A percentile compares a stretch with the other conserved stretches of the same genome.
These are phyloP conservation scores for Termitomyces sp. DNA, from an alignment of 768 basidiomycete species.

Conservation along the genomic window DNA sequence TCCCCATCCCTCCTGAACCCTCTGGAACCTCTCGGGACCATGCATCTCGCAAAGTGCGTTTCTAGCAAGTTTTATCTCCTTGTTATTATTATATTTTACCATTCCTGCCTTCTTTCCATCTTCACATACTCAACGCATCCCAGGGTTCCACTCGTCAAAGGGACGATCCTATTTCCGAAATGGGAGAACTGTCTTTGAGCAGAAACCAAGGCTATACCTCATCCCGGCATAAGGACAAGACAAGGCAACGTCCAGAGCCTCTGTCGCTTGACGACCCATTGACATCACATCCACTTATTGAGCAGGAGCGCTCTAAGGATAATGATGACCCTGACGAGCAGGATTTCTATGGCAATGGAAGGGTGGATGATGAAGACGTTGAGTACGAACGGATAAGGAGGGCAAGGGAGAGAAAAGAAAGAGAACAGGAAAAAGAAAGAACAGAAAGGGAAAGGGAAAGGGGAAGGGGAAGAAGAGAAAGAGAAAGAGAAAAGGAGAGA, in stretches of 20 bases:
- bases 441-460: neutral
- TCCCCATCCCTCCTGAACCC: constrained; percentile 1
- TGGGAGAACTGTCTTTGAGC: constrained; percentile 4
- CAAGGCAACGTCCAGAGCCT: neutral
- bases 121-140: neutral
- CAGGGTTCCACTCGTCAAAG: constrained; percentile 7
- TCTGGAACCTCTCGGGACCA: constrained; percentile 6
- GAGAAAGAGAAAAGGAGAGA: neutral
- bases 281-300: neutral
- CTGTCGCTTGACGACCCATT: neutral
- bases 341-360: neutral
- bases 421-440: neutral
- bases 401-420: neutral
- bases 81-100: too few species aligned
- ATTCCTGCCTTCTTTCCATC: neutral
- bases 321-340: neutral
- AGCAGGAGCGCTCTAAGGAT: constrained; percentile 4
- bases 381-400: neutral
- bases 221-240: constrained; percentile 7
- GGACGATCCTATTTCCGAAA: constrained; percentile 2
- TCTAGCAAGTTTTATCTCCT: neutral
- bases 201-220: constrained; percentile 4
- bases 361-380: neutral
- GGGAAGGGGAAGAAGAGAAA: neutral
- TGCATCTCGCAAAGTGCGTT: constrained; percentile 11